Base-by-base conservation (phyloP, 306 rosid genomes). In the Arachis hypogaea region DNA sequence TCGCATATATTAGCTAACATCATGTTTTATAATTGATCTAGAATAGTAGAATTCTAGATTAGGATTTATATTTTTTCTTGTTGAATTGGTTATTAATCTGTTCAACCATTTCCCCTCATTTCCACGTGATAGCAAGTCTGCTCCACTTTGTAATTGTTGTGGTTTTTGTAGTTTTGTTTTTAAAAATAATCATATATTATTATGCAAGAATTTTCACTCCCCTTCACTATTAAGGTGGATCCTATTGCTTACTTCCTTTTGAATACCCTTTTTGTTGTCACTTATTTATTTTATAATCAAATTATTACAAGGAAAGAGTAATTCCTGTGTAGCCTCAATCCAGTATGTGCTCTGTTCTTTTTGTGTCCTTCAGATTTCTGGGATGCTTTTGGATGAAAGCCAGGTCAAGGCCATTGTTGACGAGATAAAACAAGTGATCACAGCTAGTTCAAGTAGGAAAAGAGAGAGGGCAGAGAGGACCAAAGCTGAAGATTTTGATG, bases 401-500 rank as follows among this genome's bases (percentile, higher is more conserved):
- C 99, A 94, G 81, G 99, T 95, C 58, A 84, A 75, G 69, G 90
- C 93, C 71, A 66, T 95, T 51, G 99, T 92, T 11, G 93, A 95
- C 0, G 98, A 92, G 89, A 85, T 95, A 80, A 95, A 95, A 72
- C 89, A 83, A 81, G 98, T 90, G 68, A 95, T 95, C 68, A 95
- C 98, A 38, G 98, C 97, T 41, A 95, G 99, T 77, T 92, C 98
- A 66, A 88, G 96, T 72, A 87, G 99, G 74, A 95, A 95, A 71
- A 78, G 78, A 65, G 99, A 95, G 78, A 92, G 99, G 76, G 85
- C 86, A 12, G 99, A 92, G 77, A 83, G 98, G 82, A 78, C 89
- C 71, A 88, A 86, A 79, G 98, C 98, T 50, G 99, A 95, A 82
- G 99, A 95, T 82, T 95, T 95, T 87, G 99, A 92, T 74, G 98